A percentile compares a stretch with the other conserved stretches of the same genome.
Conservation (phyloP, 2,329 filamentous ascomycete genomes). For the Bipolaris zeicola region DNA sequence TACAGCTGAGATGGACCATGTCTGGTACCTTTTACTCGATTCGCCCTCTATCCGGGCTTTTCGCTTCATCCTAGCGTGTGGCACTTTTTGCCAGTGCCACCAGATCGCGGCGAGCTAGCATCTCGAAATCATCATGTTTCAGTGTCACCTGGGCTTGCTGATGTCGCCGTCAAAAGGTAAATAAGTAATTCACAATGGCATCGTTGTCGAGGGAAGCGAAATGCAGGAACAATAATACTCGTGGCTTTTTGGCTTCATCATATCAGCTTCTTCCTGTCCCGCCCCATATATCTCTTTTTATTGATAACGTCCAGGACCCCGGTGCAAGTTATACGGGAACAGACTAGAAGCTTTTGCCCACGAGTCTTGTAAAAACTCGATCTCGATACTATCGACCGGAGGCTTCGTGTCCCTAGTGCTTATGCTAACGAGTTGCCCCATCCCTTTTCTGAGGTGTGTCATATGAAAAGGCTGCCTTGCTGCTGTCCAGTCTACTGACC, state of each 20-base stretch:
- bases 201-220: slow-evolving; percentile 6
- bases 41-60: slow-evolving; percentile 31
- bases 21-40: slow-evolving; percentile 16
- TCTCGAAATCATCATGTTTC: slow-evolving; percentile 7
- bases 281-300: slow-evolving; percentile 10
- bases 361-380: slow-evolving; percentile 23
- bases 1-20: slow-evolving; percentile 44
- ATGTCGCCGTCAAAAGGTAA: slow-evolving; percentile 11
- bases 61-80: slow-evolving; percentile 23
- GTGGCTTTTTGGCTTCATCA: slow-evolving; percentile 9
- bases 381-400: slow-evolving; percentile 28
- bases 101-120: slow-evolving; percentile 14
- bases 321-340: slow-evolving; percentile 38
- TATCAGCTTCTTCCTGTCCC: too few relatives aligned
- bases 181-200: slow-evolving; percentile 12
- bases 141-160: slow-evolving; percentile 8
- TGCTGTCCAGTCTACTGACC: slow-evolving; percentile 36
- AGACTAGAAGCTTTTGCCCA: slow-evolving; percentile 13
- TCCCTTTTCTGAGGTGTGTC: slow-evolving; percentile 37
- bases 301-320: slow-evolving; percentile 33
- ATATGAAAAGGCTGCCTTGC: slow-evolving; percentile 38
- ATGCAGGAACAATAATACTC: slow-evolving; percentile 25
- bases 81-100: slow-evolving; percentile 13
- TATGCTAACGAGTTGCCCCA: slow-evolving; percentile 41
- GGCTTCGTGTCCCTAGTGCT: slow-evolving; percentile 39